Evolutionary conservation across 2,329 filamentous ascomycete species (phyloP), one percentile per base, ranked within the genome.

Genomic region (Gaeumannomyces sp.): DNA sequence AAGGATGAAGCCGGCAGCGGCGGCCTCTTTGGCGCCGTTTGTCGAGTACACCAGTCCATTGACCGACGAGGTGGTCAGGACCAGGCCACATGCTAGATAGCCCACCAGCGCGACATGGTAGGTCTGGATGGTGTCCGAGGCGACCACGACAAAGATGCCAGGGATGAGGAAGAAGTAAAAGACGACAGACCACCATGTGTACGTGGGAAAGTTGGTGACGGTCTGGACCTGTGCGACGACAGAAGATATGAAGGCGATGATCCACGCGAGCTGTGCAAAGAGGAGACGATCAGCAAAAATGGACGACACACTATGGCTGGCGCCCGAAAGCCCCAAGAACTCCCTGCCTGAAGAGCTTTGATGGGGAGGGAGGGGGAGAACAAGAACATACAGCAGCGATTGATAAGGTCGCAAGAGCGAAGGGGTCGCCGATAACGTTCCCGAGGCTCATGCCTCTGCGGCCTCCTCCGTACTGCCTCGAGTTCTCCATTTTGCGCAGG

Each of bases 401-500:
- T 65, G 94, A 97, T 69, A 96, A 87, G 50, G 95, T 98, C 64
- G 93, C 93, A 67, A 99, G 85, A 66, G 94, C 93, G 78, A 99
- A 98, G 7, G 95, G 95, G 79, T 99, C 94, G 72, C 95, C 95
- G 67, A 97, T 84, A 72, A 99, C 93, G 78, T 97, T 96, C 75
- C 91, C 91, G 77, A 93, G 78, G 76, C 86, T 89, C 77, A 97
- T 89, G 71, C 80, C 80, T 73, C 76, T 81, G 73, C 84, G 81
- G 73, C 82, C 77, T 64, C 78, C 77, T 70, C 80, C 80, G 73
- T 87, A 85, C 70, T 79, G 77, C 68, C 85, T 83, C 70, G 84
- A 84, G 75, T 86, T 82, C 82, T 93, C 90, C 90, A 92, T 92
- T 88, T 92, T 93, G 78, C 81, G 82, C 73, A 92, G 80, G 71